Evolutionary conservation across 805 yeast genomes (phyloP), one percentile per base, ranked within the genome.

Genomic region (Tetrapisispora namnaoensis): DNA sequence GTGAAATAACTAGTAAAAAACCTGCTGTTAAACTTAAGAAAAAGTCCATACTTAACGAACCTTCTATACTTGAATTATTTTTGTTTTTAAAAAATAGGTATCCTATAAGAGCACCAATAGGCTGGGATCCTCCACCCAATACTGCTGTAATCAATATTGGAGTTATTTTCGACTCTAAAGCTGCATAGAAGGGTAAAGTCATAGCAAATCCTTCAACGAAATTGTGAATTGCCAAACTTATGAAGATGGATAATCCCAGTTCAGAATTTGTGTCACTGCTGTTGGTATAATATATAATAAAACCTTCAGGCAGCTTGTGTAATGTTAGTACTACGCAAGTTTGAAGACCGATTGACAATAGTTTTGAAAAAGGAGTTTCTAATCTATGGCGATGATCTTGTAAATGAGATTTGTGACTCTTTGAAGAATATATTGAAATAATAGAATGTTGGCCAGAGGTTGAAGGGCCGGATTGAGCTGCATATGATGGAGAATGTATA

Each of bases 271-370:
- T 56, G 11, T 60, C 54, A 2, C 55, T 42, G 32, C 55, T 51
- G 93, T 89, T 34, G 84, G 85, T 64, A 46, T 64, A 66, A 63
- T 78, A 91, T 42, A 95, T 83, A 48, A 91, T 80, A 59, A 91
- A 86, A 0, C 99, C 99, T 67, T 91, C 99, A 0, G 99, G 99
- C 24, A 91, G 73, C 63, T 93, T 90, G 68, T 91, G 99, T 28
- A 93, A 67, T 0, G 95, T 78, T 28, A 91, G 79, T 0, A 95
- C 98, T 45, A 90, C 63, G 7, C 90, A 80, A 0, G 98, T 91
- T 64, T 93, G 97, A 21, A 93, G 64, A 3, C 96, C 97, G 50
- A 91, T 88, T 5, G 95, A 78, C 11, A 91, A 67, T n/a, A 91
- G 68, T 50, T 86, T 75, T 0, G 95, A 82, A 17, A 83, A 69